Evolutionary conservation across 129 eudicot genomes (phyloP).

Genomic region (Tagetes erecta): DNA sequence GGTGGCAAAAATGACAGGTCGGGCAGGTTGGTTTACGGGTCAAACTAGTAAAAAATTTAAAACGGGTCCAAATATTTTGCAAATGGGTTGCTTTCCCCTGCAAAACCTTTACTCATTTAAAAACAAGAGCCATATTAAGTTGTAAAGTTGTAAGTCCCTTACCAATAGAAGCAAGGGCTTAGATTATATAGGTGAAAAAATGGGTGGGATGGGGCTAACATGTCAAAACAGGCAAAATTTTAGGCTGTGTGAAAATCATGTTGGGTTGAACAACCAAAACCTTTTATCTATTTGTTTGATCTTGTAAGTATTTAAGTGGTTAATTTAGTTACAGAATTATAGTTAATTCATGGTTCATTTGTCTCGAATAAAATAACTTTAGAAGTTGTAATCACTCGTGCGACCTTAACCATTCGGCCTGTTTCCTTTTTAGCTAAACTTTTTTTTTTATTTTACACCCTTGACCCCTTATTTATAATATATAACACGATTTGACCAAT

Average conservation of each 20-base stretch:
- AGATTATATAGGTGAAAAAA: conserved; percentile 7
- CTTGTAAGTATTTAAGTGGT: neutral
- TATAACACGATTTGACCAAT: neutral
- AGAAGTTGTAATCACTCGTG: neutral
- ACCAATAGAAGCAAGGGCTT: neutral
- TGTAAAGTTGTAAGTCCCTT: neutral
- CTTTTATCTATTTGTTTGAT: neutral
- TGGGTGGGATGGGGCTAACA: neutral
- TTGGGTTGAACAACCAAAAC: conserved; percentile 9
- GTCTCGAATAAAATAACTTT: conserved; percentile 1
- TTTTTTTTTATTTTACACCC: neutral
- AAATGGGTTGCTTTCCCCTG: neutral
- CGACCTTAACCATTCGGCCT: neutral
- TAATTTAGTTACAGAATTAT: conserved; percentile 3
- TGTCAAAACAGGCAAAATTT: neutral
- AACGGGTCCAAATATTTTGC: neutral
- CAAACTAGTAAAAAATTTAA: neutral
- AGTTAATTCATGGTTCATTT: neutral
- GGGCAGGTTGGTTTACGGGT: neutral
- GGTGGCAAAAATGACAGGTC: neutral
- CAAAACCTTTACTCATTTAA: neutral
- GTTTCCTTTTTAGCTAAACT: neutral
- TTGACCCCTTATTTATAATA: neutral
- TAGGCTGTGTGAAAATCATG: neutral
- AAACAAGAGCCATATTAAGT: neutral